A percentile compares a stretch with the other conserved stretches of the same genome.
phyloP scores from a whole-genome alignment of 495 filamentous ascomycete species.

The Monascus purpureus region DNA sequence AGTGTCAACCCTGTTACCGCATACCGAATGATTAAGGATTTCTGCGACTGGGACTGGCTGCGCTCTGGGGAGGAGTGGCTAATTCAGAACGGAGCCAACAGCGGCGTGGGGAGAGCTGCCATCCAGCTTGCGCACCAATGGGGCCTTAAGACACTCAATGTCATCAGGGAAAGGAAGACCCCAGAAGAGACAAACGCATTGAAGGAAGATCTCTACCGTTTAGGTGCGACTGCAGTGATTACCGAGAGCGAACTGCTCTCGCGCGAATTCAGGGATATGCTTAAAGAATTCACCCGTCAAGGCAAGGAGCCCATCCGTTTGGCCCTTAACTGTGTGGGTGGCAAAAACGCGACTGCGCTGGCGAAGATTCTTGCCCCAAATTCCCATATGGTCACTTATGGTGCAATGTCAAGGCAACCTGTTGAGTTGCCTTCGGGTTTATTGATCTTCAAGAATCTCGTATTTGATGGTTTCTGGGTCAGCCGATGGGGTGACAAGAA shows the following conservation, averaged over 20 bases:
- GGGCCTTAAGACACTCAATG: conserved; percentile 79
- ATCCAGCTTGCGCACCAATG: conserved; percentile 73
- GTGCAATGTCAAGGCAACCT: conserved; percentile 83
- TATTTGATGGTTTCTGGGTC: conserved; percentile 89
- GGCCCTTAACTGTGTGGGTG: conserved; percentile 91
- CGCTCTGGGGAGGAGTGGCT: conserved; percentile 57
- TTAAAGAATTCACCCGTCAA: conserved; percentile 56
- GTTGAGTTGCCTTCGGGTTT: conserved; percentile 61
- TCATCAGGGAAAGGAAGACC: conserved; percentile 55
- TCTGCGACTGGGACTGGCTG: conserved; percentile 44
- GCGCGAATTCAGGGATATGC: conserved; percentile 43
- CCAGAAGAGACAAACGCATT: conserved; percentile 48
- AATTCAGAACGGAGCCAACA: conserved; percentile 92
- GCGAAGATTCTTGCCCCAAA: conserved; percentile 50
- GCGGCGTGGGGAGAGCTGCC: conserved; percentile 74
- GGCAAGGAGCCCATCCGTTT: conserved; percentile 55
- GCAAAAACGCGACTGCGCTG: conserved; percentile 59
- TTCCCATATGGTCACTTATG: conserved; percentile 80
- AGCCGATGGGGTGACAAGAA: conserved; percentile 73
- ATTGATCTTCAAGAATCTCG: conserved; percentile 81
- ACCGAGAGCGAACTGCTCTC: conserved; percentile 65
- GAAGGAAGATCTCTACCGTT: conserved; percentile 49
- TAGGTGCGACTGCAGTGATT: conserved; percentile 71
- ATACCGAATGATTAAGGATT: conserved; percentile 83
- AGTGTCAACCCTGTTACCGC: conserved; percentile 87